A percentile compares a stretch with the other conserved stretches of the same genome.
Evolutionary conservation across 768 basidiomycete genomes (phyloP).

Genomic region (Russula vinacea): DNA sequence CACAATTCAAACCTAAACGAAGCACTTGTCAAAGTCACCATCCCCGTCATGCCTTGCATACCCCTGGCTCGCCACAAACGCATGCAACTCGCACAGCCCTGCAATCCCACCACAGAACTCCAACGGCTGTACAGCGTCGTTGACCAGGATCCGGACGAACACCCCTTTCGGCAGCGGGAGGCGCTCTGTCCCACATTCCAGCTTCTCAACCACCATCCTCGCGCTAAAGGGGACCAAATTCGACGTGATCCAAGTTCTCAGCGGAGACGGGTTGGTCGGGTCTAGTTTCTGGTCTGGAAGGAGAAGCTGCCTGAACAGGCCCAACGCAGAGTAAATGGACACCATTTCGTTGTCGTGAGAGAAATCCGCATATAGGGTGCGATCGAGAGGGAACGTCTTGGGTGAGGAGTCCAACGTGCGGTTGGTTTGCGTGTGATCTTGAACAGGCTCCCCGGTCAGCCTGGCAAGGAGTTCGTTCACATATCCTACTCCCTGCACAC

Average conservation of each 20-base stretch:
- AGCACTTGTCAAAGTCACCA: constrained; percentile 68
- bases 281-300: constrained; percentile 30
- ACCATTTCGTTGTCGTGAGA: constrained; percentile 85
- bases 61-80: constrained; percentile 66
- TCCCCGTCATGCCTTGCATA: constrained; percentile 67
- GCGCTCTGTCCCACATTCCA: constrained; percentile 44
- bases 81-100: constrained; percentile 60
- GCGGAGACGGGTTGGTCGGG: constrained; percentile 30
- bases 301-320: constrained; percentile 35
- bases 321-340: constrained; percentile 66
- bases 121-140: constrained; percentile 65
- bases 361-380: constrained; percentile 72
- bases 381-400: constrained; percentile 67
- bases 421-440: constrained; percentile 74
- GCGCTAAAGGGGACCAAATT: constrained; percentile 71
- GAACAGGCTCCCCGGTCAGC: constrained; percentile 58
- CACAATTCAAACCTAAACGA: neutral
- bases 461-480: constrained; percentile 86
- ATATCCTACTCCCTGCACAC: constrained; percentile 81
- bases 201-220: constrained; percentile 68
- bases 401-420: constrained; percentile 61
- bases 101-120: constrained; percentile 56
- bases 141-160: constrained; percentile 73
- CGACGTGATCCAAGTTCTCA: constrained; percentile 50
- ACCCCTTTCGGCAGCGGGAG: constrained; percentile 13